Percentiles rank a stretch among this genome's conserved stretches.
Conservation (phyloP, 1,139 yeast species). For the Fermentozyma sake region DNA sequence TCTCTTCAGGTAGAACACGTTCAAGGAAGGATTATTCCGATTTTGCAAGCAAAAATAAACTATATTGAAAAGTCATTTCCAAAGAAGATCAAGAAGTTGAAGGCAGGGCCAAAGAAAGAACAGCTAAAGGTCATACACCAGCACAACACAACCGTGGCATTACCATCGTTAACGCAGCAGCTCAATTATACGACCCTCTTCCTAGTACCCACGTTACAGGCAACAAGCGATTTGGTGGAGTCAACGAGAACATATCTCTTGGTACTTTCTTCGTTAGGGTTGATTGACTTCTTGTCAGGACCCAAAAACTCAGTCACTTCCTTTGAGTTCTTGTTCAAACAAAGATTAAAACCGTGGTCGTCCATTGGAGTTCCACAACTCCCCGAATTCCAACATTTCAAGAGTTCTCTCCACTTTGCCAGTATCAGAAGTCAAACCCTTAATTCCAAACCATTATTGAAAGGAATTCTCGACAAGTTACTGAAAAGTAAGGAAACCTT, state of each 20-base stretch:
- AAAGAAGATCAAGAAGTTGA: conserved; percentile 47
- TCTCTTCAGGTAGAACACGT: conserved; percentile 48
- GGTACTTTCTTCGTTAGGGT: conserved; percentile 19
- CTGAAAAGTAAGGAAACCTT: conserved; percentile 7
- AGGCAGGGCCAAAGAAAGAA: conserved; percentile 40
- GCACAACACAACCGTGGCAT: conserved; percentile 13
- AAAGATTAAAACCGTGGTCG: conserved; percentile 80
- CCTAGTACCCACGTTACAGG: conserved; percentile 12
- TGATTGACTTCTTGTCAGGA: conserved; percentile 27
- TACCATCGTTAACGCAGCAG: conserved; percentile 23
- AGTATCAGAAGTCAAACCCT: too few relatives aligned
- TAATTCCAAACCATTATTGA: conserved; percentile 5
- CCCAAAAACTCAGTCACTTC: conserved; percentile 37
- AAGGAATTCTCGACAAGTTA: conserved; percentile 8
- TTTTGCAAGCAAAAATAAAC: conserved; percentile 33
- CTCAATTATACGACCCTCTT: conserved; percentile 15
- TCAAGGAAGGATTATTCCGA: conserved; percentile 36
- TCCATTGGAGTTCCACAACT: conserved; percentile 76
- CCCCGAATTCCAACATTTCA: conserved; percentile 44
- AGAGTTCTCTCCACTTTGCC: conserved; percentile 13
- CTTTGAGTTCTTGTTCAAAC: conserved; percentile 50
- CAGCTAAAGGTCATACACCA: conserved; percentile 22
- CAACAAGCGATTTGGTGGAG: conserved; percentile 31
- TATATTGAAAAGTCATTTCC: conserved; percentile 30
- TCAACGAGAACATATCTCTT: conserved; percentile 19